Percentiles rank a stretch among this genome's conserved stretches.
phyloP scores from a whole-genome alignment of 164 flowering plant genomes.

The Annona cherimola region DNA sequence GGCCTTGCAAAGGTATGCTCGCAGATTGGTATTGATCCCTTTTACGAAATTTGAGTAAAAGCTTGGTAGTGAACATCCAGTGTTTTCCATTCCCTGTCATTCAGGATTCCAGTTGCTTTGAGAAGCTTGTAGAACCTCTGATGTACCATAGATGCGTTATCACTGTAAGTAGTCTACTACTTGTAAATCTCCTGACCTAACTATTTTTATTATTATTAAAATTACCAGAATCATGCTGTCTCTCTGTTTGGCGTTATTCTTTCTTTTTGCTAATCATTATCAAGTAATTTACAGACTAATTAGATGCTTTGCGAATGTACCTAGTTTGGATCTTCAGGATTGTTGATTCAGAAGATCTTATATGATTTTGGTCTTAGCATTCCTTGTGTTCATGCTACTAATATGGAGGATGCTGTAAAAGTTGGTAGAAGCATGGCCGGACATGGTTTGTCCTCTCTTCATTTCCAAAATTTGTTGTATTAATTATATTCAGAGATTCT shows the following conservation, averaged over 20 bases:
- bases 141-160: constrained; percentile 31
- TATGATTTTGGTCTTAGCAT: constrained; percentile 27
- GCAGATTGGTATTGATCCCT: background rate
- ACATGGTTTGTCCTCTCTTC: constrained; percentile 25
- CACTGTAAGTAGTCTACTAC: constrained; percentile 25
- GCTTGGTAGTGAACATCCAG: background rate
- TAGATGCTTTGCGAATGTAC: constrained; percentile 7
- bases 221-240: constrained; percentile 1
- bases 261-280: constrained; percentile 1
- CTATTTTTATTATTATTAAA: background rate
- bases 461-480: background rate
- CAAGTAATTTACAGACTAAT: constrained; percentile 3
- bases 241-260: background rate
- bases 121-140: constrained; percentile 30
- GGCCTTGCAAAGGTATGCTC: constrained; percentile 42
- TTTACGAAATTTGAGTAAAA: background rate
- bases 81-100: constrained; percentile 7
- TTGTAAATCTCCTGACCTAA: background rate
- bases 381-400: constrained; percentile 31
- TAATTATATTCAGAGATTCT: background rate
- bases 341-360: constrained; percentile 29
- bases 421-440: constrained; percentile 30
- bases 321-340: constrained; percentile 42
- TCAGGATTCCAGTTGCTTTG: constrained; percentile 31
- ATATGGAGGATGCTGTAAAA: constrained; percentile 32